Percentiles rank a stretch among this genome's conserved stretches.
phyloP scores from a whole-genome alignment of 805 yeast genomes.

The Saccharomyces paradoxus region DNA sequence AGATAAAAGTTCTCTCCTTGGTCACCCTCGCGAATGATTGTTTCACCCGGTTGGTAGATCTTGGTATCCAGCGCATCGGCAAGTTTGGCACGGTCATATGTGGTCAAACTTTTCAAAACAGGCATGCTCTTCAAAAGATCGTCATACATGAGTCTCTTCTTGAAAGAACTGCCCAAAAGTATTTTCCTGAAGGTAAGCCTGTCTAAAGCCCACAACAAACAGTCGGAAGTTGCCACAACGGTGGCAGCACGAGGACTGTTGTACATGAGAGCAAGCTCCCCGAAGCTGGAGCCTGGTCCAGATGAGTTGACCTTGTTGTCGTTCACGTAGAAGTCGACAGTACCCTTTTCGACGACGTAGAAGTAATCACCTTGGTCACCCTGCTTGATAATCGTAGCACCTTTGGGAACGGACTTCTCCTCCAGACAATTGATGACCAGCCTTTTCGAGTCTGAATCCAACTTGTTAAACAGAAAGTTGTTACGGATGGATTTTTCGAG shows the following conservation, averaged over 20 bases:
- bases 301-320: constrained; percentile 56
- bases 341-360: constrained; percentile 77
- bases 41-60: constrained; percentile 58
- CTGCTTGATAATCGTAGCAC: constrained; percentile 66
- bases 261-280: constrained; percentile 95
- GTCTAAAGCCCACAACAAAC: constrained; percentile 86
- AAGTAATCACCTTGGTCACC: constrained; percentile 94
- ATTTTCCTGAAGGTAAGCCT: constrained; percentile 88
- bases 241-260: constrained; percentile 98
- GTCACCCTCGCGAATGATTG: constrained; percentile 81
- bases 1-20: constrained; percentile 67
- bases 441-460: constrained; percentile 68
- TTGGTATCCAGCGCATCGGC: constrained; percentile 91
- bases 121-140: constrained; percentile 81
- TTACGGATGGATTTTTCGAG: constrained; percentile 64
- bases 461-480: constrained; percentile 76
- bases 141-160: constrained; percentile 85
- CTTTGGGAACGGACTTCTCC: constrained; percentile 54
- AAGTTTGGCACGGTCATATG: constrained; percentile 78
- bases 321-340: constrained; percentile 72
- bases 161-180: constrained; percentile 80
- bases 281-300: constrained; percentile 87
- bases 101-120: constrained; percentile 56
- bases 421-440: constrained; percentile 79
- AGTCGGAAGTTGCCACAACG: constrained; percentile 62